Base-by-base conservation (phyloP, 2,329 filamentous ascomycete species). In the Tolypocladium cylindrosporum region DNA sequence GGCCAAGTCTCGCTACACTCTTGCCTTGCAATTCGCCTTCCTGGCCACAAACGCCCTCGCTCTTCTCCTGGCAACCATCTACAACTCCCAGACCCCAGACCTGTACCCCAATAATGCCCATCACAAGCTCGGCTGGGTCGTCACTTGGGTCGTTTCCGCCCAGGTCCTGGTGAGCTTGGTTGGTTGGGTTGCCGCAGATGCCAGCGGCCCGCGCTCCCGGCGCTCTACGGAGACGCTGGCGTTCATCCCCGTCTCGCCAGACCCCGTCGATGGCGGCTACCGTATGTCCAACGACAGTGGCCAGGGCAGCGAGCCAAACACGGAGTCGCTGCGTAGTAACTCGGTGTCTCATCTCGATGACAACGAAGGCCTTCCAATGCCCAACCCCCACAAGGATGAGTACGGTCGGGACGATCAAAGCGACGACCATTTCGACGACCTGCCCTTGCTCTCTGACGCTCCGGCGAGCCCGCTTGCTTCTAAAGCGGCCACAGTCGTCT, bases 31-130 rank as follows among this genome's bases (percentile, higher is more conserved):
- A 67, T 79, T 91, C 60, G 61, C 77, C 10, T 92, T 93, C 69
- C 71, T 89, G 50, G 73, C 78, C 1, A 69, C 79, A 41, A 90
- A 91, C 68, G 79, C 77, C 3, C 64, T 87, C 1, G 89, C 87
- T 21, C 64, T 92, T 31, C 67, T 90, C 16, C 69, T 89, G 34
- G 85, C 83, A 9, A 79, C 83, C 55, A 75, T 90, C 40, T 96
- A 96, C 77, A 91, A 94, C 69, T 79, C 82, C 59, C 85, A 82
- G 62, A 96, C 91, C 0, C 91, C 91, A 1, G 90, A 96, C 68
- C 76, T 97, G 27, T 97, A 96, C 69, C 85, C 86, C 39, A 87
- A 89, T 68, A 96, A 96, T 68, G 83, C 88, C n/a, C 92, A 97
- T 71, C 86, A 91, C 75, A 91, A 89, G 71, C 80, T 93, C 50